Evolutionary conservation across 2,329 filamentous ascomycete species (phyloP).

Genomic region (Didymellaceae sp.): DNA sequence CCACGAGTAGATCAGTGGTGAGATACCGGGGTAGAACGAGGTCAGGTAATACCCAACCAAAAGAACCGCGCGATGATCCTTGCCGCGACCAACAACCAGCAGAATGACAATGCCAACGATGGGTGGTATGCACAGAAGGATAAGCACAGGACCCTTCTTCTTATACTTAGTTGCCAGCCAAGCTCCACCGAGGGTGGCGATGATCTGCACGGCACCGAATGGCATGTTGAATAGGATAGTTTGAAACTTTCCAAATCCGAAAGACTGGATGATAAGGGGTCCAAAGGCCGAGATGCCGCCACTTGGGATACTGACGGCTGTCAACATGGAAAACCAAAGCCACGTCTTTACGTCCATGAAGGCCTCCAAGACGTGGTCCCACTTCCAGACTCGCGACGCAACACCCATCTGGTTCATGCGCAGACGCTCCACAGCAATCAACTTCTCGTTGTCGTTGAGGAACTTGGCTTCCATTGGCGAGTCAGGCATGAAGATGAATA

Average conservation of each 20-base stretch:
- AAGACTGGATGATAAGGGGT: conserved; percentile 63
- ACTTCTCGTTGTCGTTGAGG: conserved; percentile 61
- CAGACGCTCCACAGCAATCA: conserved; percentile 64
- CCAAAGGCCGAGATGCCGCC: conserved; percentile 67
- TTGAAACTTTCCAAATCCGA: conserved; percentile 63
- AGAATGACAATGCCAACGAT: conserved; percentile 60
- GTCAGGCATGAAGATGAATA: conserved; percentile 66
- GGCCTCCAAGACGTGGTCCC: conserved; percentile 62
- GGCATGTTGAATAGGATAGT: conserved; percentile 68
- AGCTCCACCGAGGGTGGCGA: conserved; percentile 65
- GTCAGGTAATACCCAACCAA: conserved; percentile 66
- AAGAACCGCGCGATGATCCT: conserved; percentile 57
- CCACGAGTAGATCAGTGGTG: conserved; percentile 68
- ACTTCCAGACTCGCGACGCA: conserved; percentile 56
- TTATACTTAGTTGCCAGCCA: conserved; percentile 62
- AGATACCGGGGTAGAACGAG: conserved; percentile 66
- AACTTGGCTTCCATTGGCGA: conserved; percentile 67
- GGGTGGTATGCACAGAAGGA: conserved; percentile 20
- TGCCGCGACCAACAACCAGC: conserved; percentile 56
- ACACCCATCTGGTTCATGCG: conserved; percentile 53
- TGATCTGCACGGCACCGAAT: conserved; percentile 65
- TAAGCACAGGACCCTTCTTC: conserved; percentile 63
- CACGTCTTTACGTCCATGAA: conserved; percentile 66
- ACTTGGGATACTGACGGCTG: conserved; percentile 56
- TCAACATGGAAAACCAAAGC: conserved; percentile 59